Percentiles rank a stretch among this genome's conserved stretches.
Conservation (phyloP, 768 basidiomycete genomes). For the Tulasnella sp. region DNA sequence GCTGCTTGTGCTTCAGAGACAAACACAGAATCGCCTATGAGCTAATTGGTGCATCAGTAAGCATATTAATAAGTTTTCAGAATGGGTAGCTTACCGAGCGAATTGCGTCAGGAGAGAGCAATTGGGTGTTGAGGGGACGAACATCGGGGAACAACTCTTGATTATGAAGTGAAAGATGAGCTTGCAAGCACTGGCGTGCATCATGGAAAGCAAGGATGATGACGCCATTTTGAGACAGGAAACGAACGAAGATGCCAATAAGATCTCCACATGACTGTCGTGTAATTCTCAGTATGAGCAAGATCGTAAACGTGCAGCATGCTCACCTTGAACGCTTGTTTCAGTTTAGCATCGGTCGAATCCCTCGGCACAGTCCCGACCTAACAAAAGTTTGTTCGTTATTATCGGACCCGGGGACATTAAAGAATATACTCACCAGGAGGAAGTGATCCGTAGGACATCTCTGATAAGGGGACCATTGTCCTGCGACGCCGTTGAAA, state of each 20-base stretch:
- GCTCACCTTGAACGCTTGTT: slow-evolving; percentile 17
- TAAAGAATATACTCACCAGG: background rate
- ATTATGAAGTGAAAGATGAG: slow-evolving; percentile 7
- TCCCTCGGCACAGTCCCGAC: slow-evolving; percentile 16
- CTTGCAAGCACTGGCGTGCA: slow-evolving; percentile 8
- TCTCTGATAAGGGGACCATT: background rate
- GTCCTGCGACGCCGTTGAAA: no score
- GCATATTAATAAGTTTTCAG: slow-evolving; percentile 16
- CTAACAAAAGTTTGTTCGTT: slow-evolving; percentile 1
- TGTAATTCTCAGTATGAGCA: background rate
- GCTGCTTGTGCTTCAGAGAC: slow-evolving; percentile 40
- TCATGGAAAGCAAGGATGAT: slow-evolving; percentile 23
- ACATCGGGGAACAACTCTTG: background rate
- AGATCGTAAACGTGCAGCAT: background rate
- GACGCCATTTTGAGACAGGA: slow-evolving; percentile 38
- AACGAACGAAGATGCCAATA: slow-evolving; percentile 45
- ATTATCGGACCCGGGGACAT: background rate
- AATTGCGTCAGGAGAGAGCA: slow-evolving; percentile 51
- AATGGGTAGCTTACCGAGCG: slow-evolving; percentile 20
- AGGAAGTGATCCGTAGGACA: background rate
- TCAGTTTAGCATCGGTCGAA: slow-evolving; percentile 14
- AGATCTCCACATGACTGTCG: slow-evolving; percentile 25
- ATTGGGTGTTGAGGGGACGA: slow-evolving; percentile 22
- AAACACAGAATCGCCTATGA: slow-evolving; percentile 41
- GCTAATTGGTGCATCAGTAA: slow-evolving; percentile 27